phyloP scores from a whole-genome alignment of 148 eudicot species.

The Fagopyrum esculentum region DNA sequence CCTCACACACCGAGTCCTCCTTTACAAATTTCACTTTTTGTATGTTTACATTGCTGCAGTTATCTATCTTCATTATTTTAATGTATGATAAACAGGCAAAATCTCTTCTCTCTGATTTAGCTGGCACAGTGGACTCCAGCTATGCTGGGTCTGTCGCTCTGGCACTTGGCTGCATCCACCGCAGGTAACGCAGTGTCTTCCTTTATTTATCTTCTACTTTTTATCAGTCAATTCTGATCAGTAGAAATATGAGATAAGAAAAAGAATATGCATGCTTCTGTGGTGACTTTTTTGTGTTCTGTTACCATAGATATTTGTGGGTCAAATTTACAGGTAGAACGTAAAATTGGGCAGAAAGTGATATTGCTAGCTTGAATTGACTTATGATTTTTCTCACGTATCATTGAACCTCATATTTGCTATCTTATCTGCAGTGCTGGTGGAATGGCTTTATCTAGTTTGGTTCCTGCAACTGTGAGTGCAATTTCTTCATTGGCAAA shows the following conservation, averaged over 20 bases:
- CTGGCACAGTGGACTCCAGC: constrained; percentile 46
- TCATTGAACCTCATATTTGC: constrained; percentile 14
- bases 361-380: not conserved
- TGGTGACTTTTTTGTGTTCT: not conserved
- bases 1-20: not conserved
- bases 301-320: not conserved
- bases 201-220: not conserved
- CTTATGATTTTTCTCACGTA: not conserved
- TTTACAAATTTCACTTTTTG: not conserved
- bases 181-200: constrained; percentile 41
- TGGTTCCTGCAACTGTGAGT: constrained; percentile 92
- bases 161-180: constrained; percentile 95
- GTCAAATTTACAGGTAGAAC: not conserved
- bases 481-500: constrained; percentile 72
- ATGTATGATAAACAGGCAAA: constrained; percentile 47
- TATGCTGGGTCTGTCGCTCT: constrained; percentile 81
- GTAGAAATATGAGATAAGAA: constrained; percentile 7
- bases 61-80: not conserved
- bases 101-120: constrained; percentile 66
- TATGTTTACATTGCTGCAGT: constrained; percentile 5
- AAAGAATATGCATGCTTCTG: not conserved
- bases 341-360: not conserved
- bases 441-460: constrained; percentile 91
- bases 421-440: constrained; percentile 75
- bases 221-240: not conserved